phyloP scores from a whole-genome alignment of 176 grass and related monocot genomes.

The Avena eriantha region DNA sequence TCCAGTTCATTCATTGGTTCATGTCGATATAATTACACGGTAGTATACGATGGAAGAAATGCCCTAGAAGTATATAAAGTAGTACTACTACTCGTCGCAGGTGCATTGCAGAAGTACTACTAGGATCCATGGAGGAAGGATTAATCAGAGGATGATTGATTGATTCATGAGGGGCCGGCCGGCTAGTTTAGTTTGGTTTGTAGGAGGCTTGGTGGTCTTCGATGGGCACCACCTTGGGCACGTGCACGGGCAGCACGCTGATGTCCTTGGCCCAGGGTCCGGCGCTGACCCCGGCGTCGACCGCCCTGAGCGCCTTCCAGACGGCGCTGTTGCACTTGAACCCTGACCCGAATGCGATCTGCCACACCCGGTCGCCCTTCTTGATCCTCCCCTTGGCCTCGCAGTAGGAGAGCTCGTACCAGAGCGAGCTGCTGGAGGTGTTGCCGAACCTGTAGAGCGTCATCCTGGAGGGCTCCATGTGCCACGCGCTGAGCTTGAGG shows the following conservation, averaged over 20 bases:
- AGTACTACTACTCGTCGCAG: too few relatives aligned
- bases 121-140: not conserved
- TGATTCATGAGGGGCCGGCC: not conserved
- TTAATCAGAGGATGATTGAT: not conserved
- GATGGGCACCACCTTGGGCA: conserved; percentile 28
- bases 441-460: conserved; percentile 89
- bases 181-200: not conserved
- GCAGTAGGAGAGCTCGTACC: conserved; percentile 96
- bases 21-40: too few relatives aligned
- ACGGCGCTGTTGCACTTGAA: conserved; percentile 98
- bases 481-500: conserved; percentile 48
- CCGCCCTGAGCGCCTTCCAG: conserved; percentile 68
- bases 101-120: not conserved
- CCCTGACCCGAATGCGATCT: conserved; percentile 93
- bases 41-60: too few relatives aligned
- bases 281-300: not conserved
- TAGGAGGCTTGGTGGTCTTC: not conserved
- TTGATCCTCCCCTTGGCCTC: conserved; percentile 79
- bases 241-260: conserved; percentile 10
- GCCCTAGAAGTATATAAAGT: too few relatives aligned
- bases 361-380: conserved; percentile 68
- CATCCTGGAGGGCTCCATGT: conserved; percentile 90
- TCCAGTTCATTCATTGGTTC: too few relatives aligned
- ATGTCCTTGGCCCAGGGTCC: conserved; percentile 2
- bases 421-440: conserved; percentile 94